These are phyloP conservation scores for Gastrolobium villosum DNA, from an alignment of 306 rosid genomes.

Conservation along the genomic window DNA sequence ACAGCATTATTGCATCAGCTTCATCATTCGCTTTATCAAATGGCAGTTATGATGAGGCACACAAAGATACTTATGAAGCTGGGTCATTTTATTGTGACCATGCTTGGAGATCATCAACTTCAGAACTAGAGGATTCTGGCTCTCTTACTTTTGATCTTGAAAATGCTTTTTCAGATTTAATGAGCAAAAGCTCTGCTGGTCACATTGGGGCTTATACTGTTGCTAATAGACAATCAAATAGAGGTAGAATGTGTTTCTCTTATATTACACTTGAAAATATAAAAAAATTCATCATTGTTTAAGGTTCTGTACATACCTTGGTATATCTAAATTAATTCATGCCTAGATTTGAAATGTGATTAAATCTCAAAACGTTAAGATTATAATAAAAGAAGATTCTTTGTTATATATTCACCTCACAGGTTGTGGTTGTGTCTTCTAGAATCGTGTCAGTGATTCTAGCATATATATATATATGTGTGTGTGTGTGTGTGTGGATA, in stretches of 20 bases:
- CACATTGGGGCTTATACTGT: slow-evolving; percentile 75
- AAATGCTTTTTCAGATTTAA: slow-evolving; percentile 76
- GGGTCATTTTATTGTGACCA: slow-evolving; percentile 55
- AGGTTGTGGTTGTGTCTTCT: not conserved
- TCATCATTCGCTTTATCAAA: slow-evolving; percentile 60
- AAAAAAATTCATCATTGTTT: not conserved
- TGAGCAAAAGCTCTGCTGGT: slow-evolving; percentile 70
- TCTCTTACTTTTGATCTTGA: slow-evolving; percentile 77
- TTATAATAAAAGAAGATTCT: not conserved
- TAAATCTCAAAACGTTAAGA: slow-evolving; percentile 7
- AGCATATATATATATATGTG: not conserved
- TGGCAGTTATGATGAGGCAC: slow-evolving; percentile 56
- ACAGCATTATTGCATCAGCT: slow-evolving; percentile 49
- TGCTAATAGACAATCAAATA: slow-evolving; percentile 75
- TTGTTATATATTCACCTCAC: slow-evolving; percentile 1
- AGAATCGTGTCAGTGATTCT: slow-evolving; percentile 16
- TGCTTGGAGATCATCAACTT: slow-evolving; percentile 73
- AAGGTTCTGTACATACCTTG: slow-evolving; percentile 6
- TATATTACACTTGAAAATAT: slow-evolving; percentile 5
- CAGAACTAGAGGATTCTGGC: slow-evolving; percentile 68
- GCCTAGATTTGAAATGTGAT: slow-evolving; percentile 30
- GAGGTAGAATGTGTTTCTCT: slow-evolving; percentile 61
- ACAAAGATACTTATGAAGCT: slow-evolving; percentile 51
- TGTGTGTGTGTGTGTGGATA: not conserved
- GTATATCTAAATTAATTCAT: slow-evolving; percentile 27